Base-by-base conservation (phyloP, 106 monocot species). In the Dactylorhiza incarnata region DNA sequence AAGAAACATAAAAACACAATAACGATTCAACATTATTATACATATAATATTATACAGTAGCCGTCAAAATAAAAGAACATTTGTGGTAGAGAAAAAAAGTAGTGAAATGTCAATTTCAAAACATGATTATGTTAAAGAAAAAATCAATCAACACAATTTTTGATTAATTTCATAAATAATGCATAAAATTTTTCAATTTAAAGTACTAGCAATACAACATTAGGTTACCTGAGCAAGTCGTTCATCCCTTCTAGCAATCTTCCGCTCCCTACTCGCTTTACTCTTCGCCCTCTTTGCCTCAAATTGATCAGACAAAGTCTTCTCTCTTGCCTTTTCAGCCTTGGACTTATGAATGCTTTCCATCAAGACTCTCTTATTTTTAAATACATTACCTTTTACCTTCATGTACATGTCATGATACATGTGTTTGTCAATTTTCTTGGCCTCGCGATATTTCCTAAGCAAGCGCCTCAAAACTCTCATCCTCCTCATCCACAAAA, bases 311-410 rank as follows among this genome's bases (percentile, higher is more conserved):
- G 86, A 78, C 20, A 82, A 74, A 44, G 79, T 82, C 73, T 86
- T 86, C 56, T 86, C 86, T 77, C 86, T 82, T 59, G 79, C 82
- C 76, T 82, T 86, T 73, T 86, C 86, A 45, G 86, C 79, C 56
- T 86, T 86, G 46, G 86, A 86, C 55, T 86, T 86, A 76, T 86
- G 86, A 77, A 86, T 86, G 56, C 86, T 86, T 58, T 85, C 85
- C 85, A 85, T 85, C 46, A 85, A 78, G 20, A 85, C 85, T 73
- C 85, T 81, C 79, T 85, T 85, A 59, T 85, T 85, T 73, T 85
- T 85, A 49, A 85, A 85, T 16, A 85, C 82, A 72, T 85, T 85
- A 79, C 85, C 85, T 66, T 85, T 85, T 45, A 85, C 84, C 48
- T 85, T 85, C 81, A 86, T 82, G 61, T 86, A 86, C 85, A 86